Conservation (phyloP, 805 yeast genomes). For the Wickerhamiella azymoides region DNA sequence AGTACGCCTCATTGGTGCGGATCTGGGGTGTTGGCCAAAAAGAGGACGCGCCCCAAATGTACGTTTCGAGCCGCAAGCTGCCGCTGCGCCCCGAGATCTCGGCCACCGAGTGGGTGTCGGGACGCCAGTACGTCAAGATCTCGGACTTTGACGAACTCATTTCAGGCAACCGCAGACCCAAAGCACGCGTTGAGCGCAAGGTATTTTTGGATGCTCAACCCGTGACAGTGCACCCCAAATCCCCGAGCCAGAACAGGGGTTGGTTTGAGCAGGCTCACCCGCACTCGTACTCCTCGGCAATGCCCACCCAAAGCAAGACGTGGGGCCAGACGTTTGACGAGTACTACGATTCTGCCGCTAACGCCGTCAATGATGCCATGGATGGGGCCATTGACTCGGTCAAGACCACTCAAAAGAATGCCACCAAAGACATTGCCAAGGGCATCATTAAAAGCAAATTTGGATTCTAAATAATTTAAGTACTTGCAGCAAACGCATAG, state of each 20-base stretch:
- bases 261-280: constrained; percentile 8
- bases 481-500: not conserved
- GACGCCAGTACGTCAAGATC: constrained; percentile 45
- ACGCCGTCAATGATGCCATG: constrained; percentile 40
- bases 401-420: constrained; percentile 12
- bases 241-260: constrained; percentile 3
- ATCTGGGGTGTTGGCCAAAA: constrained; percentile 33
- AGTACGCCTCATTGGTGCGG: constrained; percentile 41
- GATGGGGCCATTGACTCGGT: constrained; percentile 28
- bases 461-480: constrained; percentile 12
- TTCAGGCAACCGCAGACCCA: constrained; percentile 62
- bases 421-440: constrained; percentile 14
- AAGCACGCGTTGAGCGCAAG: constrained; percentile 28
- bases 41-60: constrained; percentile 36
- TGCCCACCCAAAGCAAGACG: constrained; percentile 11
- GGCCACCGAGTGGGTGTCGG: constrained; percentile 76
- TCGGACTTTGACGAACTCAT: constrained; percentile 52
- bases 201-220: not conserved
- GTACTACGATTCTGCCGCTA: constrained; percentile 20
- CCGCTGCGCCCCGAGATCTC: constrained; percentile 74
- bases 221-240: not conserved
- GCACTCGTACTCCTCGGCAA: constrained; percentile 1
- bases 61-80: constrained; percentile 44
- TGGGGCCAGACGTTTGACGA: constrained; percentile 21
- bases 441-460: constrained; percentile 17